phyloP scores from a whole-genome alignment of 371 early-diverging fungal species.

The Astathelohania contejeani region DNA sequence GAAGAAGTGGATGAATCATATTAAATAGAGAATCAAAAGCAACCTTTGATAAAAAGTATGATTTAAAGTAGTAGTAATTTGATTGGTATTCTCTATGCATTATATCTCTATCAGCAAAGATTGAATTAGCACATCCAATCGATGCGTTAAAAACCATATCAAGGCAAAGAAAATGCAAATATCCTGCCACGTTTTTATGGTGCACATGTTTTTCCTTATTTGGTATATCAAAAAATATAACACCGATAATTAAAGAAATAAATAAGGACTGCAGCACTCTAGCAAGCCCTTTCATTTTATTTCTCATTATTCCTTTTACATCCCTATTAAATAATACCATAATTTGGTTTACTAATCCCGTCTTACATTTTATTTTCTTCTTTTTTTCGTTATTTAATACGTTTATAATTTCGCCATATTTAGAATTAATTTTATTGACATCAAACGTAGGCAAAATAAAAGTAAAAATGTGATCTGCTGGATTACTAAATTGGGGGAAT shows the following conservation, averaged over 20 bases:
- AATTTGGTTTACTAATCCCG: neutral
- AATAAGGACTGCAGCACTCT: neutral
- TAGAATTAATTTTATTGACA: neutral
- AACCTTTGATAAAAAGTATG: slow-evolving; percentile 34
- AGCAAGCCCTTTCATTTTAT: neutral
- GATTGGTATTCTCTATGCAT: slow-evolving; percentile 25
- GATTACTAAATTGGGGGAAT: slow-evolving; percentile 72
- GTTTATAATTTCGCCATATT: neutral
- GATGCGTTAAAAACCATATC: slow-evolving; percentile 30
- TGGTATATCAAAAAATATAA: slow-evolving; percentile 29
- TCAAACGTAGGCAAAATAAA: neutral
- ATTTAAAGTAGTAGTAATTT: slow-evolving; percentile 27
- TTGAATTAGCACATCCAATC: slow-evolving; percentile 25
- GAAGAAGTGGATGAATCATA: slow-evolving; percentile 19
- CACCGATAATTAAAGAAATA: slow-evolving; percentile 12
- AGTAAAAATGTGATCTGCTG: slow-evolving; percentile 57
- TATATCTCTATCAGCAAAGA: slow-evolving; percentile 26
- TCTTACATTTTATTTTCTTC: neutral
- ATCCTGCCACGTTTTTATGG: slow-evolving; percentile 27
- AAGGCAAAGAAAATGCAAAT: slow-evolving; percentile 19
- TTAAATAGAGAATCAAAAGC: slow-evolving; percentile 21
- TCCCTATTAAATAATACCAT: neutral
- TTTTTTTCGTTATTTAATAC: neutral
- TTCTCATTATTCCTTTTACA: neutral
- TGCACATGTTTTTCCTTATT: slow-evolving; percentile 3